Evolutionary conservation across 805 yeast species (phyloP), one percentile per base, ranked within the genome.

Genomic region (Maudiozyma bulderi): DNA sequence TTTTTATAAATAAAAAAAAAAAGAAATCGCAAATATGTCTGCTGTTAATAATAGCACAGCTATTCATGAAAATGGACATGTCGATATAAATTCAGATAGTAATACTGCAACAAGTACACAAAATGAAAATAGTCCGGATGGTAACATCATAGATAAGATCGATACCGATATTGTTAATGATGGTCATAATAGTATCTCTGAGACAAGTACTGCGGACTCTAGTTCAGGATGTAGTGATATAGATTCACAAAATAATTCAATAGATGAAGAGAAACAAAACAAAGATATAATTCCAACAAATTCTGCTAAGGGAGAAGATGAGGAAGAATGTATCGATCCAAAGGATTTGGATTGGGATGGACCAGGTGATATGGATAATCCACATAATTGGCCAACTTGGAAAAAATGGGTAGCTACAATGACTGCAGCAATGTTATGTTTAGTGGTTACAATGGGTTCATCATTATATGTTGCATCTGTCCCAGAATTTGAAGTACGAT

Each of bases 381-480:
- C 91, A 9, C 72, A 72, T 50, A 84, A 83, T 60, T 84, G 89
- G 89, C 74, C 86, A 3, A 29, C 46, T 3, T 68, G 75, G 75
- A 80, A 75, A 60, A 81, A 76, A 65, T 83, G 90, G 89, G 60
- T 62, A 40, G 67, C 77, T 49, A 83, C 90, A 1, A 75, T 80
- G 78, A 73, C 78, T 5, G 77, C 81, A 11, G 88, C 89, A 2
- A 51, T 70, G 26, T 68, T 80, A 44, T 84, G 90, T 71, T 71
- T 84, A 35, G 84, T 80, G 34, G 83, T 83, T 33, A 78, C 89
- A 0, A 74, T 85, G 61, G 91, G 93, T 28, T 82, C 90, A 0
- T 84, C 91, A 0, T 69, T 84, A 48, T 85, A 73, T 57, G 85
- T 83, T 29, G 73, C 78, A 49, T 84, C 89, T 51, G 74, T 82